A percentile compares a stretch with the other conserved stretches of the same genome.
These are phyloP conservation scores for Citrus sp. DNA, from an alignment of 345 rosid species.

Conservation along the genomic window DNA sequence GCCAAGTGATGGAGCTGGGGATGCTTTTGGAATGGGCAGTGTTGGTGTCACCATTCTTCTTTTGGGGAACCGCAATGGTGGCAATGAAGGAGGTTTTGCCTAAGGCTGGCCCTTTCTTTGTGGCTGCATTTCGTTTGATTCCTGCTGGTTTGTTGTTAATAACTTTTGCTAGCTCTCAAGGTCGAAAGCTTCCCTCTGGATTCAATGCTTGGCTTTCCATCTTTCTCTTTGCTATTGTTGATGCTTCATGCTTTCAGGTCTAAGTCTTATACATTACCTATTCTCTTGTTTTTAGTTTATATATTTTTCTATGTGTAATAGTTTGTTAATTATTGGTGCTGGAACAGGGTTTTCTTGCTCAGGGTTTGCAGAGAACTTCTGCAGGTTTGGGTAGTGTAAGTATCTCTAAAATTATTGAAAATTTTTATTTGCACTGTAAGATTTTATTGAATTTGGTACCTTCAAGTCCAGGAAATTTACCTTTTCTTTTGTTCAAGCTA, in stretches of 20 bases:
- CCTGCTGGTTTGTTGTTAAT: slow-evolving; percentile 80
- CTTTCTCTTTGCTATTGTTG: slow-evolving; percentile 72
- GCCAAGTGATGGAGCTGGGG: slow-evolving; percentile 12
- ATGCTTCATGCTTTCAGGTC: slow-evolving; percentile 88
- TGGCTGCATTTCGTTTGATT: slow-evolving; percentile 80
- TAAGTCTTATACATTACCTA: neutral
- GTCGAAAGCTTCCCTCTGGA: slow-evolving; percentile 68
- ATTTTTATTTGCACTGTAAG: neutral
- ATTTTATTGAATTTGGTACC: neutral
- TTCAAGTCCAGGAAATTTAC: neutral
- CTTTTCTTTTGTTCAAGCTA: neutral
- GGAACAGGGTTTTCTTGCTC: slow-evolving; percentile 80
- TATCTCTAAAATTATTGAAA: slow-evolving; percentile 1
- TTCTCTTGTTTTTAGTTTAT: neutral
- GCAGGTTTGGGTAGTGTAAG: slow-evolving; percentile 93
- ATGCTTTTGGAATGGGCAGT: slow-evolving; percentile 47
- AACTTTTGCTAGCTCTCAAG: slow-evolving; percentile 60
- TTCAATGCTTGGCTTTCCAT: slow-evolving; percentile 81
- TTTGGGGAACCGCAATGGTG: slow-evolving; percentile 98
- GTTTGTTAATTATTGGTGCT: slow-evolving; percentile 5
- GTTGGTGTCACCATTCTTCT: slow-evolving; percentile 90
- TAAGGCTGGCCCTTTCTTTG: slow-evolving; percentile 75
- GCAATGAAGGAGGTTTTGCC: slow-evolving; percentile 98
- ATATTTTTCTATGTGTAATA: neutral
- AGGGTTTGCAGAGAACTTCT: slow-evolving; percentile 87